Conservation (phyloP, 139 green algal genomes). For the Volvox reticuliferus region DNA sequence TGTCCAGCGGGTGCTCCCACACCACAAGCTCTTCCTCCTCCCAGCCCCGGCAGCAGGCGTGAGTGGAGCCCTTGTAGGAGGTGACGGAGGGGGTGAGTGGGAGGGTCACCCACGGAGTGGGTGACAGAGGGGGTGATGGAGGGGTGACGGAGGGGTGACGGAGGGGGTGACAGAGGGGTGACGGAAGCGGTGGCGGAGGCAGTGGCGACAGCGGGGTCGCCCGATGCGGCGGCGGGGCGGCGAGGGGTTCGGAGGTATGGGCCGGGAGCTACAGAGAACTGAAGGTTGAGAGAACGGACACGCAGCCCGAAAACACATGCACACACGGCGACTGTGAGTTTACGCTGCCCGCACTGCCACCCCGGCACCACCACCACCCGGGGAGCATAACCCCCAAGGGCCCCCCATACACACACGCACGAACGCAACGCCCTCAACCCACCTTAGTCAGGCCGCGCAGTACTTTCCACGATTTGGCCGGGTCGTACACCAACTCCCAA, state of each 20-base stretch:
- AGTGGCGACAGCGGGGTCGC: not conserved
- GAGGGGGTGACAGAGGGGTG: not conserved
- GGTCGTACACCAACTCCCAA: slow-evolving; percentile 54
- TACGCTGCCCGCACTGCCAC: no score
- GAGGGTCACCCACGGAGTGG: no score
- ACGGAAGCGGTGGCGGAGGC: not conserved
- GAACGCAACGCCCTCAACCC: not conserved
- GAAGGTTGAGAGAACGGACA: no score
- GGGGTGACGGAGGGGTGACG: no score
- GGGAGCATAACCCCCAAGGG: no score
- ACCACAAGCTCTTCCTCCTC: slow-evolving; percentile 43
- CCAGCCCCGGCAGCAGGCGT: slow-evolving; percentile 12
- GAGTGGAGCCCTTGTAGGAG: slow-evolving; percentile 31
- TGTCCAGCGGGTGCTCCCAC: slow-evolving; percentile 59
- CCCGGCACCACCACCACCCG: no score
- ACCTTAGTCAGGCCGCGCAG: slow-evolving; percentile 41
- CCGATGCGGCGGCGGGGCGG: no score
- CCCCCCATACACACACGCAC: not conserved
- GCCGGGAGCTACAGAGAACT: no score
- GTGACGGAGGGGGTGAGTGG: no score
- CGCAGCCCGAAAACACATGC: no score
- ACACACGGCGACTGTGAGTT: no score
- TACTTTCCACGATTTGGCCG: slow-evolving; percentile 50
- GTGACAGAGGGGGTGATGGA: not conserved
- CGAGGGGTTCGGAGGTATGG: no score